Percentiles rank a stretch among this genome's conserved stretches.
phyloP scores from a whole-genome alignment of 2,329 filamentous ascomycete genomes.

The Clonostachys rhizophaga region DNA sequence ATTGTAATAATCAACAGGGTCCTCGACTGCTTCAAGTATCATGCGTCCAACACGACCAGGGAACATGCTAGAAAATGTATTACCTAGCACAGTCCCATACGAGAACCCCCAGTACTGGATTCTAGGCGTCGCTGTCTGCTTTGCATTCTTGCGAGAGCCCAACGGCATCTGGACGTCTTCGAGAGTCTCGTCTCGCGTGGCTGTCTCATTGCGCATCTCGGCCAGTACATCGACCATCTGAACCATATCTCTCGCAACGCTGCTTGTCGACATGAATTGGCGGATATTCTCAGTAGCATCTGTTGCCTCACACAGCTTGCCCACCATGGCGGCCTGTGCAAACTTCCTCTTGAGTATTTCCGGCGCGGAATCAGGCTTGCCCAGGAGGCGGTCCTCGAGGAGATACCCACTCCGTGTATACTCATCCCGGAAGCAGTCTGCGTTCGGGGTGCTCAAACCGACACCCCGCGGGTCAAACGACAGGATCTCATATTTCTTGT shows the following conservation, averaged over 20 bases:
- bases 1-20: slow-evolving; percentile 27
- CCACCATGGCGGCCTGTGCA: no score
- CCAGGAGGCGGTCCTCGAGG: no score
- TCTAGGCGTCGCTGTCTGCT: slow-evolving; percentile 6
- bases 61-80: slow-evolving; percentile 27
- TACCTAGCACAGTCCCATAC: slow-evolving; percentile 31
- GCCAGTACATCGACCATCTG: slow-evolving; percentile 35
- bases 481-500: slow-evolving; percentile 31
- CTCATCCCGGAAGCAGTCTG: slow-evolving; percentile 25
- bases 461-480: slow-evolving; percentile 40
- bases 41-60: slow-evolving; percentile 30
- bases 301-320: neutral
- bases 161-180: neutral
- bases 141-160: neutral
- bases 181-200: neutral
- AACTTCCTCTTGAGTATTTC: no score
- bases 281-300: neutral
- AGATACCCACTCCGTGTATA: no score
- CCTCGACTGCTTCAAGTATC: slow-evolving; percentile 30
- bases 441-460: slow-evolving; percentile 24
- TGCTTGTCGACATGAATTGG: slow-evolving; percentile 26
- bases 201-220: slow-evolving; percentile 16
- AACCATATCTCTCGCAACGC: slow-evolving; percentile 36
- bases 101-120: slow-evolving; percentile 46
- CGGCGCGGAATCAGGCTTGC: no score